Evolutionary conservation across 2,329 filamentous ascomycete species (phyloP), one percentile per base, ranked within the genome.

Genomic region (Trichoderma hamatum): DNA sequence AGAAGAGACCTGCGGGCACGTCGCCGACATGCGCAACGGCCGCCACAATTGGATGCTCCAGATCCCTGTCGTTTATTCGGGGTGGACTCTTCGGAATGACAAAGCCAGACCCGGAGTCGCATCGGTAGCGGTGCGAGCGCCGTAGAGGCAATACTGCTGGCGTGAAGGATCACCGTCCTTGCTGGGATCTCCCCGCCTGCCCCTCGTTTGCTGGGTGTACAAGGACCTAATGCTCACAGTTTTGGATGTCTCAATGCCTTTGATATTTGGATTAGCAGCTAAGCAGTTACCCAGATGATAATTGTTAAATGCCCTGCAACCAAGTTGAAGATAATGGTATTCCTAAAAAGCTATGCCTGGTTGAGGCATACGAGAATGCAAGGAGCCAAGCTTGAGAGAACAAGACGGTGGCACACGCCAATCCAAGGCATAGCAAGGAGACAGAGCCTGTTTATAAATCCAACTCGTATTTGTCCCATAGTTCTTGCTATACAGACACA

Each of bases 21-120:
- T 10, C 51, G 36, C 51, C 51, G 51, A 30, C 62, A 36, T 30
- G 26, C 34, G 43, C 30, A 21, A 55, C 49, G 39, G 26, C 34
- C n/a, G 51, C 61, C 51, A 36, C 51, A 65, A 46, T 56, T 65
- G 62, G 49, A 55, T 28, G 51, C 13, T 19, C 32, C 24, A 46
- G 62, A 65, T 46, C 51, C 51, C 3, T 19, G 26, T 9, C 51
- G 19, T 36, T 30, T 55, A 19, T 0, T 43, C 28, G 28, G 39
- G 43, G 39, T 54, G 21, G 61, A 16, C 26, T n/a, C 19, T n/a
- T 10, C 34, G 51, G 36, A 56, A 55, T 56, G 19, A 32, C 21
- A 51, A 64, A 34, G 7, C 61, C 49, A 43, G 16, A 39, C 32
- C 49, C 61, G 61, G 10, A 55, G 34, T 55, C 30, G 61, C 61